Evolutionary conservation across 768 basidiomycete genomes (phyloP), one percentile per base, ranked within the genome.

Genomic region (Boletus edulis): DNA sequence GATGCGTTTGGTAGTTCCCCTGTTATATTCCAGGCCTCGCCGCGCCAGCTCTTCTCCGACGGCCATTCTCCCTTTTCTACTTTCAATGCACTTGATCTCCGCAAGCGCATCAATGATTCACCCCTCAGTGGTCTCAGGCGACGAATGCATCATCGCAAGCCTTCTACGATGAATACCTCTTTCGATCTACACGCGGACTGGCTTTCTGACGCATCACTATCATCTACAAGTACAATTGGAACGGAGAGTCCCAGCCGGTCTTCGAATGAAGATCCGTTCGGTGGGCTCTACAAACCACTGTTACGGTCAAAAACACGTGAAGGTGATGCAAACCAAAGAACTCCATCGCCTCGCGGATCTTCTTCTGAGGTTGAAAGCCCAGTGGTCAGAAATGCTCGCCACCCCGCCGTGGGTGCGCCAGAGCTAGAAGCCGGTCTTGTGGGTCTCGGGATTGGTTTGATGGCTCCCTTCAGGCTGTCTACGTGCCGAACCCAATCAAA

Each of bases 381-480:
- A 27, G 79, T 86, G 17, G 57, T 71, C 32, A 59, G 69, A 56
- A 71, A 69, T 51, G 50, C 52, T 31, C 67, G 70, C 46, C 57
- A 58, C 32, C 47, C 66, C 29, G 55, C 59, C 18, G 46, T 44
- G 51, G 55, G 58, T 39, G 59, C 63, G 9, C 60, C 65, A 24
- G 71, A 67, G 44, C 66, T 76, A 14, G 62, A 74, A 18, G 71
- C 69, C 5, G 67, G 62, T 27, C 63, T 71, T 41, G 70, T 75
- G 31, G 78, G 79, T 18, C 72, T 72, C 34, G 71, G 71, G 38
- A 71, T 72, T 57, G 71, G 72, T 9, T 71, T 85, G 39, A 72
- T 85, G 61, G 82, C 79, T 49, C 80, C 84, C 13, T 85, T 85
- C 59, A 71, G 71, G 31, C 70, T 81, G 46, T 73, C 79, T 35